Conservation (phyloP, 176 grass and related monocot genomes). For the Coix lacrymajobi region DNA sequence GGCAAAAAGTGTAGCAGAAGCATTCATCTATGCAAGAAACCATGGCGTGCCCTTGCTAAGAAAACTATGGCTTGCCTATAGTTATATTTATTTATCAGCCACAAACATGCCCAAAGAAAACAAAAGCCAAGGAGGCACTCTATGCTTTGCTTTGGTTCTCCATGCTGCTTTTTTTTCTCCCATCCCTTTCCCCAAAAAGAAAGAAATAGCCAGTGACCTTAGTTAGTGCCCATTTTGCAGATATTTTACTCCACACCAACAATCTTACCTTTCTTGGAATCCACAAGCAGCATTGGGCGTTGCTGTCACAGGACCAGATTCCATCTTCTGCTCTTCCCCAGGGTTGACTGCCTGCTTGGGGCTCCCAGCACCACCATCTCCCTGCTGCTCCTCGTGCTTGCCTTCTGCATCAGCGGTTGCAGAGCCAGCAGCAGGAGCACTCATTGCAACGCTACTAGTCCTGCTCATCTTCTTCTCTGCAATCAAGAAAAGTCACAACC, state of each 20-base stretch:
- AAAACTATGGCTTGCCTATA: background rate
- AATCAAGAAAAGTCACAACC: constrained; percentile 18
- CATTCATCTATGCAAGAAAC: background rate
- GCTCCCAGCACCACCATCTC: background rate
- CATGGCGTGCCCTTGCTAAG: background rate
- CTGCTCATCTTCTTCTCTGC: constrained; percentile 47
- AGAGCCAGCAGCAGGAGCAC: background rate
- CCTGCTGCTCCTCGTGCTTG: constrained; percentile 13
- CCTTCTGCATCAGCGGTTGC: constrained; percentile 9
- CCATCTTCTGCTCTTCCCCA: constrained; percentile 31
- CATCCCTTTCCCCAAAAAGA: constrained; percentile 36
- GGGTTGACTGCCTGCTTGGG: constrained; percentile 46
- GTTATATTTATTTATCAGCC: background rate
- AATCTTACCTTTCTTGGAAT: constrained; percentile 67
- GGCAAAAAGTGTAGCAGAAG: background rate
- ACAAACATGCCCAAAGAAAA: background rate
- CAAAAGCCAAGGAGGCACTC: background rate
- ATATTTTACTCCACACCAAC: constrained; percentile 9
- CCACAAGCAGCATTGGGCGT: constrained; percentile 40
- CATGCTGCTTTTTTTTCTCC: background rate
- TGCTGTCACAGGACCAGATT: constrained; percentile 33
- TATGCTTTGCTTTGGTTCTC: constrained; percentile 20
- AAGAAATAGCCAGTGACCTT: constrained; percentile 13
- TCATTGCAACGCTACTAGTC: background rate
- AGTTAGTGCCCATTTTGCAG: constrained; percentile 6